Percentiles rank a stretch among this genome's conserved stretches.
These are phyloP conservation scores for Davidsoniella eucalypti DNA, from an alignment of 2,329 filamentous ascomycete species.

Conservation along the genomic window DNA sequence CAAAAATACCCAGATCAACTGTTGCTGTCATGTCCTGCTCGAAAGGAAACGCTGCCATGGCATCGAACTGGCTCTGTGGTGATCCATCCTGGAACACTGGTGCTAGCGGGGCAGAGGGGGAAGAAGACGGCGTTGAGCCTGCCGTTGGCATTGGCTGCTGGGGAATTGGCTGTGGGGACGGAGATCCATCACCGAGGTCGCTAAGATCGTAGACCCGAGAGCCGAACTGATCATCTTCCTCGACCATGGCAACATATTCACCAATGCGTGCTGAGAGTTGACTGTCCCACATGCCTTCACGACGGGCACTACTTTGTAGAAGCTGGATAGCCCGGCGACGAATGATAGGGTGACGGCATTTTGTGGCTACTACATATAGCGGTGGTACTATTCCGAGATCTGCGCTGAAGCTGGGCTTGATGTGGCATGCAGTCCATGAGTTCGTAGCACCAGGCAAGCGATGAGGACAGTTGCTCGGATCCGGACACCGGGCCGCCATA, in stretches of 20 bases:
- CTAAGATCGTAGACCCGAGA: not conserved
- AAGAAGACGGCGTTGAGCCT: not conserved
- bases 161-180: not conserved
- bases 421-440: slow-evolving; percentile 30
- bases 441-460: slow-evolving; percentile 22
- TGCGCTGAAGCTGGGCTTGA: slow-evolving; percentile 46
- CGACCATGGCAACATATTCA: slow-evolving; percentile 37
- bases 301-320: slow-evolving; percentile 39
- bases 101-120: not conserved
- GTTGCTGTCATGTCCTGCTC: no score
- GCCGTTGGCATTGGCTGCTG: not conserved
- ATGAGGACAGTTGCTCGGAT: slow-evolving; percentile 28
- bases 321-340: slow-evolving; percentile 46
- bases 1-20: no score
- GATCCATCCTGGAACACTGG: not conserved
- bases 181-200: not conserved
- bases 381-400: slow-evolving; percentile 49
- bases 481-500: slow-evolving; percentile 28
- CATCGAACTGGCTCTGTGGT: no score
- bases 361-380: slow-evolving; percentile 49
- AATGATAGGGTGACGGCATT: slow-evolving; percentile 40
- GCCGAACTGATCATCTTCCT: slow-evolving; percentile 28
- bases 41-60: no score
- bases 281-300: slow-evolving; percentile 57
- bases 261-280: slow-evolving; percentile 38